Percentiles rank a stretch among this genome's conserved stretches.
Conservation (phyloP, 768 basidiomycete genomes). For the Cystoderma amianthinum region DNA sequence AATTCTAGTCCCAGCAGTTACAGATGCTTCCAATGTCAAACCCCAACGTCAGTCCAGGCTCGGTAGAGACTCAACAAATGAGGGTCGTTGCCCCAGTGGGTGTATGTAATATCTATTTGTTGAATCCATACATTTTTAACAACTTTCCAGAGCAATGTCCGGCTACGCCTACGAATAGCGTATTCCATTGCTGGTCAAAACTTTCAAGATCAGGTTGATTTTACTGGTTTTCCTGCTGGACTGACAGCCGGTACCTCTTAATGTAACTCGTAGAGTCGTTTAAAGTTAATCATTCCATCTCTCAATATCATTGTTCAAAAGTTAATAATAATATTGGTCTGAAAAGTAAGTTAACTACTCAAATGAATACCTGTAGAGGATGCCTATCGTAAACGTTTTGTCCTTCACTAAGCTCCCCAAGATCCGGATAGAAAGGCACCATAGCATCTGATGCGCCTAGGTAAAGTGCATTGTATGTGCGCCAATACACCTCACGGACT, state of each 20-base stretch:
- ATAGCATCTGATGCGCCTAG: constrained; percentile 86
- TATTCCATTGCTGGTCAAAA: constrained; percentile 63
- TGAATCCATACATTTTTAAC: constrained; percentile 6
- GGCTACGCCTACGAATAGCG: constrained; percentile 80
- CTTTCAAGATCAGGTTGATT: constrained; percentile 92
- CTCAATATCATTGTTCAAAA: background rate
- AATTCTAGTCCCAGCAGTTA: constrained; percentile 79
- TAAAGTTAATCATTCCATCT: no score
- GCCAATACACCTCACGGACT: constrained; percentile 98
- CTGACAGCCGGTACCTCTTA: constrained; percentile 46
- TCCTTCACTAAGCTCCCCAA: constrained; percentile 86
- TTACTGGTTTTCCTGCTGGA: constrained; percentile 79
- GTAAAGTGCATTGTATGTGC: constrained; percentile 91
- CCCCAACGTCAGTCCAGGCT: constrained; percentile 66
- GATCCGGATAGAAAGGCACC: constrained; percentile 92
- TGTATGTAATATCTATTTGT: constrained; percentile 41
- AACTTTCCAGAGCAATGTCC: constrained; percentile 59
- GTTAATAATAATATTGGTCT: no score
- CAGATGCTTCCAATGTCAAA: constrained; percentile 99
- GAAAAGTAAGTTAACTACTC: no score
- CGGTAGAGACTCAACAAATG: constrained; percentile 93
- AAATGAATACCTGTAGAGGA: constrained; percentile 80
- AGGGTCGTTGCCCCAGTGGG: constrained; percentile 83
- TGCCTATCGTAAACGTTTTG: constrained; percentile 86
- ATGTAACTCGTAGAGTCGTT: no score